These are phyloP conservation scores for Paramecium octaurelia DNA, from an alignment of 73 alveolate genomes.

Conservation along the genomic window DNA sequence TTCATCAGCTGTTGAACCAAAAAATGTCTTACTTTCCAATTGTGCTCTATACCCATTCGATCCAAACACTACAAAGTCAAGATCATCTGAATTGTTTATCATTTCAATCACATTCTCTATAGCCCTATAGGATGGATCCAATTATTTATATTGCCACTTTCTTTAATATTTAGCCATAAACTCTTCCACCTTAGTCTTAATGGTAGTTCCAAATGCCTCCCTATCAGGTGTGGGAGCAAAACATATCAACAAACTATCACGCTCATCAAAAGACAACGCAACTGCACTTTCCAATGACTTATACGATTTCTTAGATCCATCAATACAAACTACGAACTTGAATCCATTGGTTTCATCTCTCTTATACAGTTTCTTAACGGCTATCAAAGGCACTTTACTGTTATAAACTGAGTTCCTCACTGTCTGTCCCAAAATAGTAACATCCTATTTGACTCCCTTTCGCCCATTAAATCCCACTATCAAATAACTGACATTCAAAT, in stretches of 20 bases:
- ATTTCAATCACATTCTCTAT: conserved; percentile 10
- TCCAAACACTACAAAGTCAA: conserved; percentile 43
- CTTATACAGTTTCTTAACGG: conserved; percentile 27
- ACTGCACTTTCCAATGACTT: conserved; percentile 45
- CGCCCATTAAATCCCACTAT: conserved; percentile 58
- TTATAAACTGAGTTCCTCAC: conserved; percentile 51
- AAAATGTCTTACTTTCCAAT: conserved; percentile 45
- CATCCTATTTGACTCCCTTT: conserved; percentile 58
- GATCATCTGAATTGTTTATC: conserved; percentile 21
- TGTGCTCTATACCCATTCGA: conserved; percentile 63
- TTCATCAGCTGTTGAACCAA: conserved; percentile 57
- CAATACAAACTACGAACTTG: conserved; percentile 51
- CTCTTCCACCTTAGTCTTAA: conserved; percentile 37
- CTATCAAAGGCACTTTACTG: conserved; percentile 49
- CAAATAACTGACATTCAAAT: conserved; percentile 21
- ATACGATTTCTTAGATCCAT: conserved; percentile 63
- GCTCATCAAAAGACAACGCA: conserved; percentile 12
- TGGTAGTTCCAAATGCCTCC: conserved; percentile 25
- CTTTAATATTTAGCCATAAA: conserved; percentile 14
- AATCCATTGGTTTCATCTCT: conserved; percentile 47
- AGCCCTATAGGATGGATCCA: conserved; percentile 15
- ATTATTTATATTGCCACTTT: conserved; percentile 51
- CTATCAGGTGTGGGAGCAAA: conserved; percentile 62
- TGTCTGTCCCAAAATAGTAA: conserved; percentile 48
- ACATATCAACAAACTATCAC: conserved; percentile 40